Percentiles rank a stretch among this genome's conserved stretches.
These are phyloP conservation scores for Infundibulicybe gibba DNA, from an alignment of 768 basidiomycete species.

Conservation along the genomic window DNA sequence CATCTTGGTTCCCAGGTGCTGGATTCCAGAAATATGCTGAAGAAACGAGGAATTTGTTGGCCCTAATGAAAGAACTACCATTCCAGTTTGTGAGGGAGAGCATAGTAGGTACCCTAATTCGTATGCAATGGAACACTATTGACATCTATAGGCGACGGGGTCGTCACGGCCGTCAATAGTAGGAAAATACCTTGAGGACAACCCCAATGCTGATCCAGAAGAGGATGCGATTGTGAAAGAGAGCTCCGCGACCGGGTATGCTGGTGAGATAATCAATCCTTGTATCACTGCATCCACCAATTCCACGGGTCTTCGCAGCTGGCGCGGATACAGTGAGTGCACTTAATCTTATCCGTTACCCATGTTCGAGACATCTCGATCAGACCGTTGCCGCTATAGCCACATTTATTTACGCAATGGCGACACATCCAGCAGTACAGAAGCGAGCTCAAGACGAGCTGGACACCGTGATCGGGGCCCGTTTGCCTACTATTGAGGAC, in stretches of 20 bases:
- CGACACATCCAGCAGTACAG: constrained; percentile 17
- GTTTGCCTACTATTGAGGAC: constrained; percentile 10
- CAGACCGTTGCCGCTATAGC: background rate
- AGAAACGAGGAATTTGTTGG: constrained; percentile 7
- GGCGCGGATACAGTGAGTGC: constrained; percentile 11
- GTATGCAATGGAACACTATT: no score
- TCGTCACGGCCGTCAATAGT: constrained; percentile 1
- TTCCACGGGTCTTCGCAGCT: background rate
- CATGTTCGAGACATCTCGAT: background rate
- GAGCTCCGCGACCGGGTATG: background rate
- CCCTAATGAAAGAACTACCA: constrained; percentile 14
- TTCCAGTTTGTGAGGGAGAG: constrained; percentile 13
- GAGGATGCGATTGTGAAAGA: background rate
- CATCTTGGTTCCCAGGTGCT: constrained; percentile 29
- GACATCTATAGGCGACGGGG: constrained; percentile 6
- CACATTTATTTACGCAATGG: constrained; percentile 4
- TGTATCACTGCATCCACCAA: background rate
- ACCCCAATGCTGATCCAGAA: background rate
- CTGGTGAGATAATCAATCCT: background rate
- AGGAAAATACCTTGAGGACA: no score
- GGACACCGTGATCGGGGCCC: constrained; percentile 6
- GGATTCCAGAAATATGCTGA: constrained; percentile 16
- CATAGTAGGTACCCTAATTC: constrained; percentile 11
- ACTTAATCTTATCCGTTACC: constrained; percentile 7
- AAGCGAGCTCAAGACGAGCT: constrained; percentile 13